Evolutionary conservation across 2,329 filamentous ascomycete genomes (phyloP).

Genomic region (Paracorniculantispora psalliotae): DNA sequence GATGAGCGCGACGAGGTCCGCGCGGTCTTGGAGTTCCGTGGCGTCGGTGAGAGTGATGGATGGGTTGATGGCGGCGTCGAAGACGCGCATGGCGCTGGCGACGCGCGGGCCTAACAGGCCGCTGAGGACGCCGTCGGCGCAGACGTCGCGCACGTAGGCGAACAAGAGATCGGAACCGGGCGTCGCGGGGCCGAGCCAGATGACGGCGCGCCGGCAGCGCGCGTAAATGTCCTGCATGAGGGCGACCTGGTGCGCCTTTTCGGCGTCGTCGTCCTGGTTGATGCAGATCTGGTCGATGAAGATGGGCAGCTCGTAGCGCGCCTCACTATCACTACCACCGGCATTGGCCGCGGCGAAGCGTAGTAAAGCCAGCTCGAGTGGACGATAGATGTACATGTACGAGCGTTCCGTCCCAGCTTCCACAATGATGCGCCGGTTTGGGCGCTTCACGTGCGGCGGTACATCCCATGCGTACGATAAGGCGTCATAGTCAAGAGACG

Average conservation of each 20-base stretch:
- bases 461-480: conserved; percentile 29
- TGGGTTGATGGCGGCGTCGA: conserved; percentile 25
- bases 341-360: conserved; percentile 15
- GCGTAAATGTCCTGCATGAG: conserved; percentile 28
- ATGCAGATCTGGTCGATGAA: conserved; percentile 31
- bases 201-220: conserved; percentile 18
- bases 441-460: neutral
- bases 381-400: conserved; percentile 22
- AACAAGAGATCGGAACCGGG: conserved; percentile 21
- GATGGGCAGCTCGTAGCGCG: conserved; percentile 16
- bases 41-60: conserved; percentile 16
- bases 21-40: conserved; percentile 21
- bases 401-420: conserved; percentile 14
- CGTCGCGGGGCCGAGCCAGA: conserved; percentile 25
- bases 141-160: conserved; percentile 16
- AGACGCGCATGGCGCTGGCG: conserved; percentile 21
- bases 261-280: conserved; percentile 22
- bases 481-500: conserved; percentile 21
- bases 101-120: conserved; percentile 22
- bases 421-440: conserved; percentile 25
- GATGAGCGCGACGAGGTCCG: conserved; percentile 24
- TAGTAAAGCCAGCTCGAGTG: conserved; percentile 27
- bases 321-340: neutral
- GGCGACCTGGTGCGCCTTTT: conserved; percentile 24
- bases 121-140: conserved; percentile 19